Evolutionary conservation across 2,329 filamentous ascomycete species (phyloP), one percentile per base, ranked within the genome.

Genomic region (Herpotrichia juniperi): DNA sequence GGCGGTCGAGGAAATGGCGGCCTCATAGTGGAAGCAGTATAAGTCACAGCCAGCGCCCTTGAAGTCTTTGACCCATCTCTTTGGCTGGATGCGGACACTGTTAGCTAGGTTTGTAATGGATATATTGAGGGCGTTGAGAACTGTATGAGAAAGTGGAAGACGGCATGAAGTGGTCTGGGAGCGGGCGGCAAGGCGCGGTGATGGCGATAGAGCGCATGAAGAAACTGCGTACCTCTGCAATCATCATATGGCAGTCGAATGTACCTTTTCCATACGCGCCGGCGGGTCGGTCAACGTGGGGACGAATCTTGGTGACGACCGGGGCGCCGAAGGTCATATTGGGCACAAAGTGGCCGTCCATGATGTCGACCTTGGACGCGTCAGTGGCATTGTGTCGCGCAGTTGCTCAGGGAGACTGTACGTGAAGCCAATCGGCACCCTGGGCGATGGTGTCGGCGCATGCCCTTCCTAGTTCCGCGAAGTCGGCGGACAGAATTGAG

Each of bases 241-340:
- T 96, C 94, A 99, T 99, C 94, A 99, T 97, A 78, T 99, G 94
- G 83, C 94, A 99, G 77, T 99, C 94, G 74, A 99, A 99, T 12
- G 93, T 97, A 56, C 94, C 94, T 64, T 87, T 89, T 47, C 90
- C 92, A 62, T 88, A 81, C 28, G 83, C 83, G 46, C 83, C 79
- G 34, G 81, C 81, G 2, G 92, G 93, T 62, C 83, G 82, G 51
- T 91, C 87, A 66, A 99, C 93, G 67, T 96, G 90, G 40, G 84
- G 81, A 57, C 94, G 87, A 67, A 99, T 94, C 80, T 93, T 96
- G 63, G 91, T 93, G 40, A 99, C 94, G 31, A 99, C 92, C 4
- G 93, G 93, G 17, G 93, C 87, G 53, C 94, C 94, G 70, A 97
- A 97, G 42, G 94, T 97, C 76, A 99, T 92, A 79, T 99, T 99